phyloP scores from a whole-genome alignment of 2,329 filamentous ascomycete genomes.

The Hymenoscyphus albidus region DNA sequence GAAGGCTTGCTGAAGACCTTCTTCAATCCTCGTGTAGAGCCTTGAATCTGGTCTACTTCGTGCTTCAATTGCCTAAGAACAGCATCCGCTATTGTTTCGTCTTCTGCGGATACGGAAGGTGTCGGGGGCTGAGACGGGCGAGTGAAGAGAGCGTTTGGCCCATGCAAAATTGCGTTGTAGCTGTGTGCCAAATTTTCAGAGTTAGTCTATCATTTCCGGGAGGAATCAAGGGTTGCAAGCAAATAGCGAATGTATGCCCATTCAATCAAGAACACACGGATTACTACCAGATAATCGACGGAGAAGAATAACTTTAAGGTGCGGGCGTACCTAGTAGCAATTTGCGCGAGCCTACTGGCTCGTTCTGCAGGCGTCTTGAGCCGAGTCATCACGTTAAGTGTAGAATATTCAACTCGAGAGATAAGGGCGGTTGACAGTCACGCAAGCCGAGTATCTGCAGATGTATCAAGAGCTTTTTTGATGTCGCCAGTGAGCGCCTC shows the following conservation, averaged over 20 bases:
- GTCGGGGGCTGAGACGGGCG: conserved; percentile 11
- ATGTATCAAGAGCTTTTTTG: background rate
- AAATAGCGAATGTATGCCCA: background rate
- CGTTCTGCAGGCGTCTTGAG: background rate
- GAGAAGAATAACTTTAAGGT: background rate
- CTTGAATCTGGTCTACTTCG: conserved; percentile 9
- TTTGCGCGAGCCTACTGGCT: background rate
- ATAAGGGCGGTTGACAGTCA: background rate
- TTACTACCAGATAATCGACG: background rate
- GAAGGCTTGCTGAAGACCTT: conserved; percentile 5
- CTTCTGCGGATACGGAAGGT: conserved; percentile 11
- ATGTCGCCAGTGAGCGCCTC: background rate
- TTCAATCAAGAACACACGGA: background rate
- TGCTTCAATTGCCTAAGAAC: conserved; percentile 18
- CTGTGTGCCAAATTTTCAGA: background rate
- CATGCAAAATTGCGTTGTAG: background rate
- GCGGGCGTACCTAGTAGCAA: background rate
- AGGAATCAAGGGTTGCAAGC: background rate
- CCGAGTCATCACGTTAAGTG: background rate
- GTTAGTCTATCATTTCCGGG: background rate
- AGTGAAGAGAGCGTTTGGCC: background rate
- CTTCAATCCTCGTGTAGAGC: conserved; percentile 11
- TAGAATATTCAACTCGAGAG: background rate
- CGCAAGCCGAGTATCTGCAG: background rate
- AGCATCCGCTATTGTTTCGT: conserved; percentile 21